Evolutionary conservation across 106 monocot genomes (phyloP).

Genomic region (Xerophyta viscosa): DNA sequence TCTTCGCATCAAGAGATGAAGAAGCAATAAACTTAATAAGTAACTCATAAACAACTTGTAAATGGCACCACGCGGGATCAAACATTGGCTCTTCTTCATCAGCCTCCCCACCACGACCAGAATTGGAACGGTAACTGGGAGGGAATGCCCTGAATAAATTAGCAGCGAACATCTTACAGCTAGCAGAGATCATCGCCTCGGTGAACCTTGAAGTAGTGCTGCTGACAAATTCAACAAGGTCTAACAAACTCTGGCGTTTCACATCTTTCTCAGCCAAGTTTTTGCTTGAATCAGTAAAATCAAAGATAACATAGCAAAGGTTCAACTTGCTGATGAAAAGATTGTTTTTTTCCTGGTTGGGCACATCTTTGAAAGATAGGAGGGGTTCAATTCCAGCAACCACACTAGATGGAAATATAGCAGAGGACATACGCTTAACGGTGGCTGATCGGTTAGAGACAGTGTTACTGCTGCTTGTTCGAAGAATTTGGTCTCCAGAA

Average conservation of each 20-base stretch:
- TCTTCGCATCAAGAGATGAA: constrained; percentile 55
- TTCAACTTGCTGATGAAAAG: constrained; percentile 77
- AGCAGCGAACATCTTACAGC: constrained; percentile 63
- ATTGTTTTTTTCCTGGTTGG: constrained; percentile 46
- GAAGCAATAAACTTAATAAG: constrained; percentile 65
- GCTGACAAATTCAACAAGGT: constrained; percentile 54
- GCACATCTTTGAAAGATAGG: constrained; percentile 62
- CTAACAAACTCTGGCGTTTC: constrained; percentile 54
- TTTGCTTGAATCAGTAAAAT: constrained; percentile 60
- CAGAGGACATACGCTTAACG: constrained; percentile 67
- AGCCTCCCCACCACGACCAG: constrained; percentile 42
- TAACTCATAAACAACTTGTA: constrained; percentile 76
- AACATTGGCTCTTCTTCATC: constrained; percentile 86
- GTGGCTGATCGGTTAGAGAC: constrained; percentile 16
- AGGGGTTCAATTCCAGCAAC: constrained; percentile 74
- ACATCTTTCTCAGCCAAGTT: constrained; percentile 68
- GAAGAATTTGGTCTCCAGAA: constrained; percentile 11
- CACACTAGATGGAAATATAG: constrained; percentile 65
- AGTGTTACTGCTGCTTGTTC: constrained; percentile 26
- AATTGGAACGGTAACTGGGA: constrained; percentile 42
- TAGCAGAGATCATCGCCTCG: constrained; percentile 55
- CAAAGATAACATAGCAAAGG: constrained; percentile 62
- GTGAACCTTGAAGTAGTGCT: constrained; percentile 39
- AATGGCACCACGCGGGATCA: constrained; percentile 80
- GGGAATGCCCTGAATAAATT: constrained; percentile 77